A percentile compares a stretch with the other conserved stretches of the same genome.
These are phyloP conservation scores for Colletotrichum eleusines DNA, from an alignment of 2,329 filamentous ascomycete genomes.

Conservation along the genomic window DNA sequence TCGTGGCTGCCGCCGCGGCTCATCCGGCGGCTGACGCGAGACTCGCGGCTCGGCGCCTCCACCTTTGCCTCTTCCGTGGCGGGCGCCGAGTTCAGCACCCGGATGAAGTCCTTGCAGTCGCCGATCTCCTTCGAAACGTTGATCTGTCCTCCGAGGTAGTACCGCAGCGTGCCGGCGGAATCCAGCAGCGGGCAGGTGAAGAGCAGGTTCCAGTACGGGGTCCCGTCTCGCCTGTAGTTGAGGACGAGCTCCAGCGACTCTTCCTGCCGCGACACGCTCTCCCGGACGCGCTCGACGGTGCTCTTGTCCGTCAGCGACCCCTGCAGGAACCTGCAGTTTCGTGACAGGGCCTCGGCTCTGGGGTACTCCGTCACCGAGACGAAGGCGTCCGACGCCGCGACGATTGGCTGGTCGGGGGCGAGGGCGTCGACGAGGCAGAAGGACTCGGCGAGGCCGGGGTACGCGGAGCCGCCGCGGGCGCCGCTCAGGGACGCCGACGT, in stretches of 20 bases:
- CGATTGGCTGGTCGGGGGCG: slow-evolving; percentile 62
- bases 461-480: slow-evolving; percentile 52
- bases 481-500: slow-evolving; percentile 59
- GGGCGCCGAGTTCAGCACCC: slow-evolving; percentile 57
- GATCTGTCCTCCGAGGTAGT: slow-evolving; percentile 68
- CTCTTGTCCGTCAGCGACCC: slow-evolving; percentile 59
- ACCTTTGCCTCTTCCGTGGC: slow-evolving; percentile 33
- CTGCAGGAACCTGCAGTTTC: slow-evolving; percentile 65
- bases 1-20: slow-evolving; percentile 36
- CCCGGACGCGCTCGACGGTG: slow-evolving; percentile 56
- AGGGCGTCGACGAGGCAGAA: slow-evolving; percentile 69
- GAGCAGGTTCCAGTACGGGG: slow-evolving; percentile 69
- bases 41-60: slow-evolving; percentile 25
- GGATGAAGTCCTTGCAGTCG: slow-evolving; percentile 63
- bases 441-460: slow-evolving; percentile 67
- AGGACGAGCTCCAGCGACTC: slow-evolving; percentile 64
- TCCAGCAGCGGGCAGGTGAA: slow-evolving; percentile 66
- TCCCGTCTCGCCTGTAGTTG: slow-evolving; percentile 63
- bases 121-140: slow-evolving; percentile 68
- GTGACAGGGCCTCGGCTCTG: slow-evolving; percentile 59
- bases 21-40: slow-evolving; percentile 27
- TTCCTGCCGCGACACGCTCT: slow-evolving; percentile 55
- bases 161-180: slow-evolving; percentile 59
- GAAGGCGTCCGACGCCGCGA: slow-evolving; percentile 64
- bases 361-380: slow-evolving; percentile 63